Conservation (phyloP, 148 eudicot species). For the Suaeda aralocaspica region DNA sequence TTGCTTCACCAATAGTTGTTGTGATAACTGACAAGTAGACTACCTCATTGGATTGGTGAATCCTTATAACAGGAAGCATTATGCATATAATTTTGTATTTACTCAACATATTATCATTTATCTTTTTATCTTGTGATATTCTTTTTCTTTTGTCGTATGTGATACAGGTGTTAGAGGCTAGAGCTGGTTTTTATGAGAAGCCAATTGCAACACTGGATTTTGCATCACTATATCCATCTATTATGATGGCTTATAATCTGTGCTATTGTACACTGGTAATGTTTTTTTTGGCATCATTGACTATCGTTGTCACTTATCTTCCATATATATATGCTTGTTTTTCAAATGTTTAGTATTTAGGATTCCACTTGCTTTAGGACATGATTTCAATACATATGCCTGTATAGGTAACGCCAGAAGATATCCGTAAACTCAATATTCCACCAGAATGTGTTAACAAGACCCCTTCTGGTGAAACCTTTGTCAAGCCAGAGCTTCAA, state of each 20-base stretch:
- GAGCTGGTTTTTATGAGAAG: conserved; percentile 92
- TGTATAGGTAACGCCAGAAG: conserved; percentile 84
- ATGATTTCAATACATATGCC: conserved; percentile 16
- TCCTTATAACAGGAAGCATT: not conserved
- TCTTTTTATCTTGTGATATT: not conserved
- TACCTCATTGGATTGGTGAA: not conserved
- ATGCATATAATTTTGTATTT: not conserved
- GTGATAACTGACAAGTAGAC: not conserved
- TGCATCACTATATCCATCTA: conserved; percentile 98
- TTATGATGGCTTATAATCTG: conserved; percentile 98
- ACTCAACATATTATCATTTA: not conserved
- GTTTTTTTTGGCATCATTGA: not conserved
- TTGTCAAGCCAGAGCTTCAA: conserved; percentile 87
- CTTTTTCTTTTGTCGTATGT: conserved; percentile 13
- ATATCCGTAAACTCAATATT: conserved; percentile 67
- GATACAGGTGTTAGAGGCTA: conserved; percentile 86
- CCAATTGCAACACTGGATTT: conserved; percentile 98
- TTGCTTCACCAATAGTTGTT: not conserved
- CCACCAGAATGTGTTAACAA: conserved; percentile 78
- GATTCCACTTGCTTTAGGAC: not conserved
- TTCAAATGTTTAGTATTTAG: not conserved
- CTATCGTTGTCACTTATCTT: not conserved
- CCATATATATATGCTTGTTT: not conserved
- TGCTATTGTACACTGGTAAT: conserved; percentile 95
- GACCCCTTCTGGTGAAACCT: conserved; percentile 98